Base-by-base conservation (phyloP, 768 basidiomycete genomes). In the Pulveroboletus sp. region DNA sequence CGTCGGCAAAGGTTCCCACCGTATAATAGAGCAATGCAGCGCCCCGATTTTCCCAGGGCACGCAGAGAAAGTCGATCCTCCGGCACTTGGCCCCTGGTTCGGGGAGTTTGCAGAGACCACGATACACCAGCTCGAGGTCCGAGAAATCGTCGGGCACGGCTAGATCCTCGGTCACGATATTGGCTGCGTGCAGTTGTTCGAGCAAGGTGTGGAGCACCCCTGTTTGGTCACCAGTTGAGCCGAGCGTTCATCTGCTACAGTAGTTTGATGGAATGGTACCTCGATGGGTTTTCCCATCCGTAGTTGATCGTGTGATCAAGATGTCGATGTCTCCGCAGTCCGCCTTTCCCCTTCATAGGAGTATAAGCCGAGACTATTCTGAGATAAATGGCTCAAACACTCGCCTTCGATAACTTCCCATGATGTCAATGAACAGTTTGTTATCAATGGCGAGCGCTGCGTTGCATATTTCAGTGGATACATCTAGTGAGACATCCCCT, bases 291-390 rank as follows among this genome's bases (percentile, higher is more conserved):
- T 70, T 75, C 0, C 89, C 89, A 56, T 94, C 91, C 3, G 74
- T 67, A 1, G 80, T 75, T 19, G 81, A 76, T 5, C 92, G 81
- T 2, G 90, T 91, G 54, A 97, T 83, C 48, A 96, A 65, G 40
- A 96, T 82, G 64, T 97, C 93, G 49, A 97, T 89, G 63, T 96
- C 94, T 2, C 94, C 94, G 49, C 89, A 93, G 46, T 83, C 82
- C 1, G 76, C 69, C 64, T 88, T 86, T 5, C 92, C 90, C 50
- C 92, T 89, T 34, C 38, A 38, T 29, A 35, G 1, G 24, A 14
- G 5, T 5, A 23, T 50, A 16, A 60, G 17, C 1, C 29, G 49
- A n/a, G 24, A 3, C 2, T 2, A 6, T 12, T 19, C 19, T 13
- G n/a, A 43, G 10, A 14, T 48, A 41, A 47, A 41, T 22, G 2